Conservation (phyloP, 78 protist species). For the Polysphondylium violaceum region DNA sequence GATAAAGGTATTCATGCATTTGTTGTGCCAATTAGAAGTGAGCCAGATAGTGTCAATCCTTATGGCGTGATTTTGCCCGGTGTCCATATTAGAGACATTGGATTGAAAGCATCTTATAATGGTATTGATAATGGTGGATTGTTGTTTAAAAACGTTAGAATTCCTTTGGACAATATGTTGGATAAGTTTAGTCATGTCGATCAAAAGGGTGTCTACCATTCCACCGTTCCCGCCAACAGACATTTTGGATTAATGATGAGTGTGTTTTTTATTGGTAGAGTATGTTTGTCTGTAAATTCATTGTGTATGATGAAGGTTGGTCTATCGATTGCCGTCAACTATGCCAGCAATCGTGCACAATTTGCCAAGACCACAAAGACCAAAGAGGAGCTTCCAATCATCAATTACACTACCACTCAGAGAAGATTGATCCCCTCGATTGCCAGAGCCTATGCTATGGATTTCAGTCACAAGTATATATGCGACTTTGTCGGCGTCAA, state of each 20-base stretch:
- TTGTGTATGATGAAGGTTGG: slow-evolving; percentile 27
- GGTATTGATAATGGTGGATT: slow-evolving; percentile 79
- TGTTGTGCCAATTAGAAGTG: slow-evolving; percentile 66
- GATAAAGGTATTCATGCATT: slow-evolving; percentile 85
- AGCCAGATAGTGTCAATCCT: not conserved
- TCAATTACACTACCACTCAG: slow-evolving; percentile 27
- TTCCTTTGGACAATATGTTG: slow-evolving; percentile 77
- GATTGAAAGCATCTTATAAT: slow-evolving; percentile 57
- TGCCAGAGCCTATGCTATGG: slow-evolving; percentile 53
- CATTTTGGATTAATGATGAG: slow-evolving; percentile 72
- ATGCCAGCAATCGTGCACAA: slow-evolving; percentile 78
- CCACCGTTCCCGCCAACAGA: slow-evolving; percentile 52
- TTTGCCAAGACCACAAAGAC: slow-evolving; percentile 1
- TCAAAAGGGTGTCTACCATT: slow-evolving; percentile 53
- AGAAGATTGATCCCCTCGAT: slow-evolving; percentile 40
- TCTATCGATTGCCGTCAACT: slow-evolving; percentile 37
- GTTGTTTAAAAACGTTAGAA: slow-evolving; percentile 41
- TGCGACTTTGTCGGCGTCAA: not conserved
- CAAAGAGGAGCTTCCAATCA: slow-evolving; percentile 31
- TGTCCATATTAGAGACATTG: slow-evolving; percentile 70
- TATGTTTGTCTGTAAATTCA: slow-evolving; percentile 35
- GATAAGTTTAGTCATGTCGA: slow-evolving; percentile 60
- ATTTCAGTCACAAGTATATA: slow-evolving; percentile 24
- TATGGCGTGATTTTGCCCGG: slow-evolving; percentile 66
- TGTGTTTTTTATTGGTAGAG: slow-evolving; percentile 73